Evolutionary conservation across 2,329 filamentous ascomycete species (phyloP).

Genomic region (Fusarium sterilihyphosum): DNA sequence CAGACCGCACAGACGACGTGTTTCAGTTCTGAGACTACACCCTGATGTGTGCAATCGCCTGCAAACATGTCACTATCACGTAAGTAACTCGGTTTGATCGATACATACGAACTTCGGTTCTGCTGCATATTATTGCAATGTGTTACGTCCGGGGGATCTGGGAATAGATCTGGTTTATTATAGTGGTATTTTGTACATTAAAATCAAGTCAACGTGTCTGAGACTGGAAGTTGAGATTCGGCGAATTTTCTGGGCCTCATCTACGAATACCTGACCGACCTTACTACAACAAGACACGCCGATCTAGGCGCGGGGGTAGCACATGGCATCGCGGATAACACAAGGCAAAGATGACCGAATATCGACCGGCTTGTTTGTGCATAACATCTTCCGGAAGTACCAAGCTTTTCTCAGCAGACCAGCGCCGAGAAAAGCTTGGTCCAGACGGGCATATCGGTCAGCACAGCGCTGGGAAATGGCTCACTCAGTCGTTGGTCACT

Average conservation of each 20-base stretch:
- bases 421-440: constrained; percentile 39
- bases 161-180: background rate
- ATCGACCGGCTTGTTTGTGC: constrained; percentile 33
- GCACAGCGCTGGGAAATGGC: constrained; percentile 17
- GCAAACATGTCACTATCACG: constrained; percentile 15
- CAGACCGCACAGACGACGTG: constrained; percentile 34
- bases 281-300: constrained; percentile 23
- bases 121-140: background rate
- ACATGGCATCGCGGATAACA: constrained; percentile 39
- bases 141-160: background rate
- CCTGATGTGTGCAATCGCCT: constrained; percentile 22
- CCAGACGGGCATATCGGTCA: constrained; percentile 8
- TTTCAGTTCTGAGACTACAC: constrained; percentile 36
- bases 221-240: constrained; percentile 11
- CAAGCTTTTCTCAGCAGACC: constrained; percentile 28
- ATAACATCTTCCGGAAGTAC: constrained; percentile 34
- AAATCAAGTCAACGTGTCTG: background rate
- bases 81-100: background rate
- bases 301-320: constrained; percentile 37
- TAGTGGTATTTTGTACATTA: background rate
- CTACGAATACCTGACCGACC: constrained; percentile 9
- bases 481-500: background rate
- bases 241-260: constrained; percentile 32
- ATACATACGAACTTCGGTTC: background rate
- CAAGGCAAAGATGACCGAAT: constrained; percentile 33